Evolutionary conservation across 2,329 filamentous ascomycete genomes (phyloP).

Genomic region (Sclerotiophoma versabilis): DNA sequence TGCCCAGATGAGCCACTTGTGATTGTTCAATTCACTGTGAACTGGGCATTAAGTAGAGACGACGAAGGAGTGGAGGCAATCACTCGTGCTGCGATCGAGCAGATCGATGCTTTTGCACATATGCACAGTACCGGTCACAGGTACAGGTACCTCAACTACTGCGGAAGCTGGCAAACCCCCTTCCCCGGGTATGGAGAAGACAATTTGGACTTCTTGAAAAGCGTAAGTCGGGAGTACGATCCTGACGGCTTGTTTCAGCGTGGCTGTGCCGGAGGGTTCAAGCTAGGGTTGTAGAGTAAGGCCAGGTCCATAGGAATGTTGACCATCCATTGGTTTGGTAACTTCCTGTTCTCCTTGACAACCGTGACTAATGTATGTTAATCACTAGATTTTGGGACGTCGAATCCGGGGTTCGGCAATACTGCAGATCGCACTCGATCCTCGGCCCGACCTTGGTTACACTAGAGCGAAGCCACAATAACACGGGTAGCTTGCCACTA

Average conservation of each 20-base stretch:
- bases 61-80: constrained; percentile 38
- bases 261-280: constrained; percentile 47
- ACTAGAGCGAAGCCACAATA: background rate
- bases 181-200: constrained; percentile 42
- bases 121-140: constrained; percentile 23
- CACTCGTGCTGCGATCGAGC: constrained; percentile 36
- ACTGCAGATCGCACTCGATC: background rate
- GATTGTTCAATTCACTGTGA: constrained; percentile 44
- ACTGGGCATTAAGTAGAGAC: constrained; percentile 38
- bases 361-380: background rate
- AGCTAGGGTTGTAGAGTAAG: constrained; percentile 20
- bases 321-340: background rate
- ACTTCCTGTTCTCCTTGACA: background rate
- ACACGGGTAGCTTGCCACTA: background rate
- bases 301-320: background rate
- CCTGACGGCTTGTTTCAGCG: constrained; percentile 46
- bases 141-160: constrained; percentile 47
- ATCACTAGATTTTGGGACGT: background rate
- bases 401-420: background rate
- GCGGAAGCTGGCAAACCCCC: constrained; percentile 47
- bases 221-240: constrained; percentile 46
- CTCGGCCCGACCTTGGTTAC: constrained; percentile 1
- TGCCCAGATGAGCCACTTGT: constrained; percentile 37
- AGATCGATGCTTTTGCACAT: constrained; percentile 43
- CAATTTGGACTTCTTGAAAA: constrained; percentile 34